phyloP scores from a whole-genome alignment of 305 asterid species.

The Solanum hybrid region DNA sequence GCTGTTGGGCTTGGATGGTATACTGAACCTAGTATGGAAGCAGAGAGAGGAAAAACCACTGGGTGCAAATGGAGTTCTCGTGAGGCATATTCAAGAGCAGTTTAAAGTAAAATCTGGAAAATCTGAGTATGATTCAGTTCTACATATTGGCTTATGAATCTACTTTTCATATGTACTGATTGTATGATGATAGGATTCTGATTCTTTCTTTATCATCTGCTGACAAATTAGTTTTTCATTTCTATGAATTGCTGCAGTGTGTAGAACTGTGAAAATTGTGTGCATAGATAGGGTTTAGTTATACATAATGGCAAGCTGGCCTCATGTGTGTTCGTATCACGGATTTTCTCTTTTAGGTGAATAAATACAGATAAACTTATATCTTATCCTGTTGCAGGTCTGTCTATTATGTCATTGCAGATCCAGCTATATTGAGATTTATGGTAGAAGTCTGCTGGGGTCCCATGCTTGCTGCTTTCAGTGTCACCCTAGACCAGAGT shows the following conservation, averaged over 20 bases:
- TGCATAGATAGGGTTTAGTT: neutral
- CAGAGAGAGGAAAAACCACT: conserved; percentile 85
- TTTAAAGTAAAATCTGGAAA: conserved; percentile 86
- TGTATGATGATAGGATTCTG: conserved; percentile 1
- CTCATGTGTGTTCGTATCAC: neutral
- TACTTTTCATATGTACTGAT: neutral
- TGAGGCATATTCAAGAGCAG: conserved; percentile 94
- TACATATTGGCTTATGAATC: neutral
- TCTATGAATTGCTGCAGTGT: neutral
- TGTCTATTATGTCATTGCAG: conserved; percentile 68
- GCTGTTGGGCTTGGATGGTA: conserved; percentile 88
- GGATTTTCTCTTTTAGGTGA: neutral
- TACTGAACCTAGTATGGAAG: conserved; percentile 96
- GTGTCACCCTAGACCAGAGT: conserved; percentile 95
- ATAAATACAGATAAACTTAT: neutral
- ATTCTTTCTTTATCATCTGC: conserved; percentile 4
- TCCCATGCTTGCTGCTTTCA: conserved; percentile 98
- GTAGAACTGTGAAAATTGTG: neutral
- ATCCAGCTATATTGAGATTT: conserved; percentile 85
- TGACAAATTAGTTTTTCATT: neutral
- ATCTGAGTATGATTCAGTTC: conserved; percentile 60
- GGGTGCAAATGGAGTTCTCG: conserved; percentile 81
- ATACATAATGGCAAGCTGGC: neutral
- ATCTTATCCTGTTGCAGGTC: conserved; percentile 44
- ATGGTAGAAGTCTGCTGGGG: conserved; percentile 99